These are phyloP conservation scores for Aspergillus affinis DNA, from an alignment of 495 filamentous ascomycete species.

Conservation along the genomic window DNA sequence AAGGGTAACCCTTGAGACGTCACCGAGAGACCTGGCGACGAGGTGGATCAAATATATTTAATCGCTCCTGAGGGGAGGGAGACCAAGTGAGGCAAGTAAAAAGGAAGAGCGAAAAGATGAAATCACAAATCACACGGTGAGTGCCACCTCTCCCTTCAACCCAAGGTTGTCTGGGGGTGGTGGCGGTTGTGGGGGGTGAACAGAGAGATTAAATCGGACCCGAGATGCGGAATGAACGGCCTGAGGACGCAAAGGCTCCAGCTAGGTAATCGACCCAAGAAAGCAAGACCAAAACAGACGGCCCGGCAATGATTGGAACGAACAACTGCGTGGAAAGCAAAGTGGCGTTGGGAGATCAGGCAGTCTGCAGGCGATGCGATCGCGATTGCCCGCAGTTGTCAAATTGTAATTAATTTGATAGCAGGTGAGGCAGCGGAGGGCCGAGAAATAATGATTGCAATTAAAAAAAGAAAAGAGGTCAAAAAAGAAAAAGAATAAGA, in stretches of 20 bases:
- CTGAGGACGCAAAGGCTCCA: constrained; percentile 1
- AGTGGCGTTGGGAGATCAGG: constrained; percentile 26
- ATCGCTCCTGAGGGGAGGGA: not conserved
- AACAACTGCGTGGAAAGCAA: constrained; percentile 8
- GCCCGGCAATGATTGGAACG: constrained; percentile 11
- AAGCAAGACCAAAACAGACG: constrained; percentile 9
- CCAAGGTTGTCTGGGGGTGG: constrained; percentile 20
- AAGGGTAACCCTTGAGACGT: not conserved
- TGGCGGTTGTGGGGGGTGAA: constrained; percentile 21
- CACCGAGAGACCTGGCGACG: not conserved
- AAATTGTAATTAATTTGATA: constrained; percentile 9
- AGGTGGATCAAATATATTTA: not conserved
- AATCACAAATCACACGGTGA: constrained; percentile 10
- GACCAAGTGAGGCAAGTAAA: constrained; percentile 9
- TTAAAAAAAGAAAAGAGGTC: constrained; percentile 10
- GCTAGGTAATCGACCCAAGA: constrained; percentile 15
- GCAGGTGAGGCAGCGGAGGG: constrained; percentile 3
- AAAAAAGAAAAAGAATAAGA: not conserved
- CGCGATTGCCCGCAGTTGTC: constrained; percentile 20
- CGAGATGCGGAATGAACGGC: constrained; percentile 20
- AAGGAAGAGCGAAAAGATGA: constrained; percentile 14
- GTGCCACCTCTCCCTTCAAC: constrained; percentile 23
- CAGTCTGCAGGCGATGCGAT: constrained; percentile 24
- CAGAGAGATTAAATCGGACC: constrained; percentile 20
- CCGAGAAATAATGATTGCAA: constrained; percentile 18